These are phyloP conservation scores for Alloteropsis semialata DNA, from an alignment of 176 grass and related monocot species.

Conservation along the genomic window DNA sequence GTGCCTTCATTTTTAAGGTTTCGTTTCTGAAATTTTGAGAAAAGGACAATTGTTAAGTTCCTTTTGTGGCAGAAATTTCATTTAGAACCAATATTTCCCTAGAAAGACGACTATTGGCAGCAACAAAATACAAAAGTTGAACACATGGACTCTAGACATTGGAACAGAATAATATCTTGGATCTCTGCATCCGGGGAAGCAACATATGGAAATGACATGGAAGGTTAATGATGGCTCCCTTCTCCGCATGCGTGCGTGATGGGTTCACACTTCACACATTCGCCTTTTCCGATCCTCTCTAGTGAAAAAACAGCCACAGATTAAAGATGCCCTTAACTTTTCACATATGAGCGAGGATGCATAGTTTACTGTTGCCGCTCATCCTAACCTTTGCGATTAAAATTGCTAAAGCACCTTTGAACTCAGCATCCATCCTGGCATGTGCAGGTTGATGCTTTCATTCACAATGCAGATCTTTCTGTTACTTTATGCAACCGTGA, in stretches of 20 bases:
- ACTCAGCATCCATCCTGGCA: background rate
- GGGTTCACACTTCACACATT: background rate
- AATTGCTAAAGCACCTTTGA: background rate
- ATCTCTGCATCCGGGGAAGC: background rate
- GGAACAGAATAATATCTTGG: background rate
- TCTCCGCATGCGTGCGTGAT: background rate
- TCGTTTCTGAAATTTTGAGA: too few species aligned
- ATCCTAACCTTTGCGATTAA: background rate
- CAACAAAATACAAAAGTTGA: background rate
- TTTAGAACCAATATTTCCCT: background rate
- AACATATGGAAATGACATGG: background rate
- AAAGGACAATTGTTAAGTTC: background rate
- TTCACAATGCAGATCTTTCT: background rate
- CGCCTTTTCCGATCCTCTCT: background rate
- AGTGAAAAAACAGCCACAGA: background rate
- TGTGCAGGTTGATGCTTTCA: background rate
- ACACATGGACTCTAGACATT: background rate
- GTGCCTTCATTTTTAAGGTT: background rate
- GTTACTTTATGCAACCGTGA: background rate
- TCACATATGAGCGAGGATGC: background rate
- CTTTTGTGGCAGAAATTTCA: background rate
- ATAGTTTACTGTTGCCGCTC: background rate
- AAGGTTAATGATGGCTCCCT: background rate
- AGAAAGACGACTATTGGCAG: background rate
- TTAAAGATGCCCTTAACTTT: background rate